Percentiles rank a stretch among this genome's conserved stretches.
These are phyloP conservation scores for Leccinum pallidistipes DNA, from an alignment of 1,284 basidiomycete genomes.

Conservation along the genomic window DNA sequence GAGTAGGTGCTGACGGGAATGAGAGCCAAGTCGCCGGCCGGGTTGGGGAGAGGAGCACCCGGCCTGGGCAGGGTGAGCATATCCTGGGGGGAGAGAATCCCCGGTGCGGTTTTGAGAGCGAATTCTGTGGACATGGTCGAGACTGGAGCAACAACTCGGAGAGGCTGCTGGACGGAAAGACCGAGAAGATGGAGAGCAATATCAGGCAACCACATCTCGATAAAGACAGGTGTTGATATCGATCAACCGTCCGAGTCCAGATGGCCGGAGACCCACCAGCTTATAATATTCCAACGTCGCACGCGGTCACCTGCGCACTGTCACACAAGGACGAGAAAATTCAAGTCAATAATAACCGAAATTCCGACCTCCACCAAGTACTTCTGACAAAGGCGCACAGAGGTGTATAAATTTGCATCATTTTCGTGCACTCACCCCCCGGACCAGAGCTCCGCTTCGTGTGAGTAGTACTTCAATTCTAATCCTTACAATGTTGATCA, in stretches of 20 bases:
- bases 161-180: slow-evolving; percentile 51
- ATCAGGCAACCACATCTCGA: slow-evolving; percentile 37
- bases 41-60: slow-evolving; percentile 62
- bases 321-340: neutral
- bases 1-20: slow-evolving; percentile 70
- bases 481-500: no score
- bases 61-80: slow-evolving; percentile 75
- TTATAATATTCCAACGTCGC: neutral
- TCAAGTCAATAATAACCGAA: neutral
- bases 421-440: no score
- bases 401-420: no score
- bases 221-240: slow-evolving; percentile 9
- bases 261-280: neutral
- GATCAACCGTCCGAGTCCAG: slow-evolving; percentile 1
- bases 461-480: no score
- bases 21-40: slow-evolving; percentile 63
- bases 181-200: slow-evolving; percentile 43
- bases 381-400: no score
- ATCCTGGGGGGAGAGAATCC: slow-evolving; percentile 70
- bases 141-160: slow-evolving; percentile 30
- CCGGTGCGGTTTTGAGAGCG: slow-evolving; percentile 48
- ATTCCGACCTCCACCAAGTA: neutral
- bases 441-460: no score
- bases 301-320: neutral
- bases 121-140: slow-evolving; percentile 44